These are phyloP conservation scores for Rehmannia glutinosa DNA, from an alignment of 257 asterid genomes.

Conservation along the genomic window DNA sequence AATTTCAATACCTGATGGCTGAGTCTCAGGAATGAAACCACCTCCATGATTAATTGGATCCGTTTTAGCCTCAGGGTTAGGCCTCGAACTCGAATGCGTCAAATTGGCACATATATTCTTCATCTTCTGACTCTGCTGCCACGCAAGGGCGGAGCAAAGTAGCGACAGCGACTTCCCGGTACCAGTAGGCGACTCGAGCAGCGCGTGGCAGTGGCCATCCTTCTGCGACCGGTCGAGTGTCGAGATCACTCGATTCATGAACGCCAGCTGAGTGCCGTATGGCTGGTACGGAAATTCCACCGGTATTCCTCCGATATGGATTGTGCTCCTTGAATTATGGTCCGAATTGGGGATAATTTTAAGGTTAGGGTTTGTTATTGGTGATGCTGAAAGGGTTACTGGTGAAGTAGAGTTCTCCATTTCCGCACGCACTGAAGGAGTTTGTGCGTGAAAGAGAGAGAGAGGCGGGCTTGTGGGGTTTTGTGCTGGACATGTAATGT, in stretches of 20 bases:
- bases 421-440: slow-evolving; percentile 11
- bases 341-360: slow-evolving; percentile 11
- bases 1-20: slow-evolving; percentile 52
- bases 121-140: slow-evolving; percentile 68
- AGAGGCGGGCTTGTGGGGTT: background rate
- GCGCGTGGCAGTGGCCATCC: slow-evolving; percentile 80
- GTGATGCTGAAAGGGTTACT: background rate
- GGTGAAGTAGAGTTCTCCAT: slow-evolving; percentile 23
- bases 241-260: slow-evolving; percentile 80
- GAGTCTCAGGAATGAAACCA: slow-evolving; percentile 89
- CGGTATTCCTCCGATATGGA: slow-evolving; percentile 77
- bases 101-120: slow-evolving; percentile 33
- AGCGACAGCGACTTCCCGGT: slow-evolving; percentile 89
- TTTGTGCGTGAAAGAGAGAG: background rate
- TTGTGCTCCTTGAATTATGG: slow-evolving; percentile 22
- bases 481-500: no score
- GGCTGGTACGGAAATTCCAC: slow-evolving; percentile 94
- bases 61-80: slow-evolving; percentile 61
- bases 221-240: slow-evolving; percentile 70
- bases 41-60: slow-evolving; percentile 88
- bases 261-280: slow-evolving; percentile 88
- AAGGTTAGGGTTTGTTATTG: slow-evolving; percentile 23
- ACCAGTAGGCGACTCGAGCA: slow-evolving; percentile 98
- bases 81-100: slow-evolving; percentile 43
- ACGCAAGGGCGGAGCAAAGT: slow-evolving; percentile 84